Conservation (phyloP, 2,329 filamentous ascomycete genomes). For the Penicillium sp. region DNA sequence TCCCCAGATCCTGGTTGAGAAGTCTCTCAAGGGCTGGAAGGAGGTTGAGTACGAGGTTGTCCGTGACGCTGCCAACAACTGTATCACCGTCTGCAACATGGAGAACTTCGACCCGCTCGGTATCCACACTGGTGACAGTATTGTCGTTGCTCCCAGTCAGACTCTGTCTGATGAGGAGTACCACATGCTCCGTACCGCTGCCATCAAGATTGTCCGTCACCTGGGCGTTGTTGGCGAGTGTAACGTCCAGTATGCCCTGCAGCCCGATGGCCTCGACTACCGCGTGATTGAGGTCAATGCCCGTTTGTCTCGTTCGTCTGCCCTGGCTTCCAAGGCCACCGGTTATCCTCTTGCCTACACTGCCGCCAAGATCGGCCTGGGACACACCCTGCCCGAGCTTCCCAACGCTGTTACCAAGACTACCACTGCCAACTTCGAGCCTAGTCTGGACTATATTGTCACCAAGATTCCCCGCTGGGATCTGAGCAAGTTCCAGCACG, state of each 20-base stretch:
- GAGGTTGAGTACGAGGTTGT: conserved; percentile 99
- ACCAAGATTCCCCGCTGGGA: conserved; percentile 99
- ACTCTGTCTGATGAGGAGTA: conserved; percentile 98
- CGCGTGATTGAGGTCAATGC: conserved; percentile 99
- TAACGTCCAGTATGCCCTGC: conserved; percentile 96
- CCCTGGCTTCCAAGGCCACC: conserved; percentile 94
- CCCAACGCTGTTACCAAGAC: conserved; percentile 98
- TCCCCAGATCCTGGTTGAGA: conserved; percentile 95
- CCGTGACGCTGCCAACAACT: conserved; percentile 95
- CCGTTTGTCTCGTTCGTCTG: conserved; percentile 94
- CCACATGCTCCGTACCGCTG: conserved; percentile 96
- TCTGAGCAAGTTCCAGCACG: conserved; percentile 97
- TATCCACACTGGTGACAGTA: conserved; percentile 97
- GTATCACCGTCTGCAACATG: conserved; percentile 98
- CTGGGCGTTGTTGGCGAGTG: conserved; percentile 97
- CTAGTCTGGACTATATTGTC: conserved; percentile 94
- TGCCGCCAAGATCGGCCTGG: conserved; percentile 95
- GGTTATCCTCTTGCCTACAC: conserved; percentile 97
- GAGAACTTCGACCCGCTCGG: conserved; percentile 98
- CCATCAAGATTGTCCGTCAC: conserved; percentile 97
- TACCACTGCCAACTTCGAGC: conserved; percentile 98
- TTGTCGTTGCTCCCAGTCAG: conserved; percentile 95
- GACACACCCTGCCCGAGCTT: conserved; percentile 89
- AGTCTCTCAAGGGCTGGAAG: conserved; percentile 99
- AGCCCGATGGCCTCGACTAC: conserved; percentile 96